phyloP scores from a whole-genome alignment of 495 filamentous ascomycete species.

The Hypoxylon trugodes region DNA sequence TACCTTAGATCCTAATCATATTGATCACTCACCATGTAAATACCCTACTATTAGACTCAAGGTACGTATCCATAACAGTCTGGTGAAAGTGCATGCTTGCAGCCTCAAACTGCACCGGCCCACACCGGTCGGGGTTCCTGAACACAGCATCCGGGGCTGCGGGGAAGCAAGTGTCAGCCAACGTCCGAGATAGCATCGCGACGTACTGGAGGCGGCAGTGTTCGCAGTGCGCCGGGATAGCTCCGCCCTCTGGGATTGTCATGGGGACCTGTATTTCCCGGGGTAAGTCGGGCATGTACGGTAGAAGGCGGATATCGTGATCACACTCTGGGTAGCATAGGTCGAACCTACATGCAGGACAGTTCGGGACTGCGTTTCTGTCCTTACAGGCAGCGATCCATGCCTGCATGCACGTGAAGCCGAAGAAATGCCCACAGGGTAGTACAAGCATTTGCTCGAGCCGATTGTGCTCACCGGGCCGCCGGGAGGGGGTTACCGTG shows the following conservation, averaged over 20 bases:
- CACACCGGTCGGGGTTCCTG: no score
- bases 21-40: no score
- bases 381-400: neutral
- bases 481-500: conserved; percentile 27
- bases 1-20: no score
- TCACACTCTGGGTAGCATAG: neutral
- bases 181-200: no score
- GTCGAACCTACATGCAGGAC: conserved; percentile 3
- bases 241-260: conserved; percentile 12
- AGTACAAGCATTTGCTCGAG: conserved; percentile 13
- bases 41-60: no score
- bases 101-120: no score
- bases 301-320: conserved; percentile 29
- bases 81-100: no score
- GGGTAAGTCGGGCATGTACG: neutral
- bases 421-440: conserved; percentile 39
- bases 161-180: no score
- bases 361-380: neutral
- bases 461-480: neutral
- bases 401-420: neutral
- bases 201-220: no score
- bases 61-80: no score
- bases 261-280: neutral
- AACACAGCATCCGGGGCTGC: no score
- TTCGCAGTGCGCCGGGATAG: neutral